Evolutionary conservation across 192 early-diverging fungal genomes (phyloP), one percentile per base, ranked within the genome.

Genomic region (Physocladia obscura): DNA sequence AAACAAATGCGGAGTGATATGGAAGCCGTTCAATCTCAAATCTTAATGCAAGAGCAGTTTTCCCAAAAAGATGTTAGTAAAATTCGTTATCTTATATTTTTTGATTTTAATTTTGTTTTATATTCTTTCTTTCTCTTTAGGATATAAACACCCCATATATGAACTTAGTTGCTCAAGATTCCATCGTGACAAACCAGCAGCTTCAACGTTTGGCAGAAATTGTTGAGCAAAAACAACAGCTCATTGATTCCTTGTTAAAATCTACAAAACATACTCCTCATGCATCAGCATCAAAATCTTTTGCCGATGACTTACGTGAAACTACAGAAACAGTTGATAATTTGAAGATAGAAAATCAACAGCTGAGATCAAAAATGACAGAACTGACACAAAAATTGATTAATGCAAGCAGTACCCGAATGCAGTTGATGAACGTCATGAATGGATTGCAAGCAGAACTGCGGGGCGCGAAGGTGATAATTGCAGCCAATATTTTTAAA

Each of bases 1-100:
- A 51, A 63, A 22, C 72, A 80, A 69, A 80, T 80, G 79, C 69
- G 79, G 26, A 26, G 39, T 3, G 79, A 80, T 44, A 77, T 80
- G 73, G 72, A 80, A 62, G 22, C 40, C 29, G 50, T 70, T n/a
- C 64, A 71, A 50, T 4, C 29, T 5, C 48, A 49, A 49, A n/a
- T n/a, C n/a, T n/a, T n/a, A n/a, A n/a, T n/a, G n/a, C n/a, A n/a
- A n/a, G n/a, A n/a, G n/a, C n/a, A n/a, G n/a, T n/a, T n/a, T n/a
- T n/a, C n/a, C n/a, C n/a, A n/a, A n/a, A n/a, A n/a, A n/a, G n/a
- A n/a, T n/a, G n/a, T n/a, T n/a, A n/a, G n/a, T n/a, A n/a, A n/a
- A n/a, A n/a, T n/a, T n/a, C n/a, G n/a, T n/a, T n/a, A n/a, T n/a
- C n/a, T n/a, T n/a, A n/a, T n/a, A 38, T 15, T 27, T 15, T 17